Evolutionary conservation across 2,329 filamentous ascomycete genomes (phyloP), one percentile per base, ranked within the genome.

Genomic region (Epichloe elymi): DNA sequence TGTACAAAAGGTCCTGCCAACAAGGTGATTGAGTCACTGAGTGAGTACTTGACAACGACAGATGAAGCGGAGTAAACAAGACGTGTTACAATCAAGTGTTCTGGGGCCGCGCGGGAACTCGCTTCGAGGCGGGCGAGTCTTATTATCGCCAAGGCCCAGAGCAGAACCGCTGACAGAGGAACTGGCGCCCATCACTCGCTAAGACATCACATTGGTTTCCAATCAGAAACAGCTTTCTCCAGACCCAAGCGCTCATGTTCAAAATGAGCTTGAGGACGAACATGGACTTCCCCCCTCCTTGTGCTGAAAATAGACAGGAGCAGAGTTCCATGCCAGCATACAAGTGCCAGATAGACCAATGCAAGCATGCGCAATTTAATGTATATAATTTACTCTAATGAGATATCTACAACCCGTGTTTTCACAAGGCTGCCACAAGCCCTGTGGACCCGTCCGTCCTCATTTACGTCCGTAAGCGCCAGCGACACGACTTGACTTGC

Each of bases 1-100:
- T 58, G 67, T 74, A 20, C 69, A 79, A 50, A 80, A 74, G 45
- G 61, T 83, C 26, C 60, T 85, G 20, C 81, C 81, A 7, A 72
- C 78, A 3, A 70, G 78, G 64, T 79, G 71, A 52, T 41, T 2
- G 26, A 6, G 11, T 19, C 6, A 3, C 11, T 17, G 30, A 35
- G 15, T 17, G 30, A 35, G 15, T 23, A 20, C n/a, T 33, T 45
- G 5, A 44, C 1, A 12, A 39, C 7, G 15, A 8, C 14, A 15
- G 10, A 30, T 30, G 36, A 11, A 5, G 15, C 20, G 35, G 14
- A 39, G 10, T 17, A 2, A 33, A 45, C 20, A 5, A 43, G 48
- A 6, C 19, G 7, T 17, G 26, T 33, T 14, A n/a, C 42, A 17
- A 14, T 3, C 36, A n/a, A 14, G 36, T 14, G 2, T n/a, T 14